Base-by-base conservation (phyloP, 2,329 filamentous ascomycete genomes). In the Hymenoscyphus occultus region DNA sequence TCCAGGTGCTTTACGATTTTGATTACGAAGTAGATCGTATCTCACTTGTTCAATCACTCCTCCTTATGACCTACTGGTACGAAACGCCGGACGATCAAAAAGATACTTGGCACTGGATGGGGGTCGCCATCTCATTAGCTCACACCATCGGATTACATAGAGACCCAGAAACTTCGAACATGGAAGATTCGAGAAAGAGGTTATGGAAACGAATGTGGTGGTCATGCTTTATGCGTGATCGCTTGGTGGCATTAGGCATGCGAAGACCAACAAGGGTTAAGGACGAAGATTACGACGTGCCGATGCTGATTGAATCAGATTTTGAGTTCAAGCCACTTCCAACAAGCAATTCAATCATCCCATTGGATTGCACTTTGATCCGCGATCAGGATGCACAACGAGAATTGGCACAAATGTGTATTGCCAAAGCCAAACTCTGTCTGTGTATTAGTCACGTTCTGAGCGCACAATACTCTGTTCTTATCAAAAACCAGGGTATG, bases 21-120 rank as follows among this genome's bases (percentile, higher is more conserved):
- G 94, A 98, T 77, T 96, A 96, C 77, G 94, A 98, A 78, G 86
- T 88, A 56, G 93, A 97, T 76, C 90, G 93, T 61, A 89, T 97
- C 65, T 87, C 92, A 22, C 84, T 97, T 31, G 92, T 97, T 16
- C 94, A 97, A 78, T 90, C 91, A 4, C 82, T 97, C 28, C 82
- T 97, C 31, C 83, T 97, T 66, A 93, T 97, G 90, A 97, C 93
- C 3, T 97, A 96, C 77, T 98, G 94, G 90, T 97, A 97, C 76
- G 93, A 97, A 78, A 96, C 92, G 13, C 93, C 93, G 0, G 93
- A 97, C 78, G 94, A 97, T 76, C 92, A 97, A 75, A 97, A 97
- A 77, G 94, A 97, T 76, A 97, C 93, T 57, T 97, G 94, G 91
- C 93, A 97, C 76, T 97, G 93, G 94, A 96, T 97, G 91, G 94